Evolutionary conservation across 208 protist species (phyloP).

Genomic region (Hexamita inflata): DNA sequence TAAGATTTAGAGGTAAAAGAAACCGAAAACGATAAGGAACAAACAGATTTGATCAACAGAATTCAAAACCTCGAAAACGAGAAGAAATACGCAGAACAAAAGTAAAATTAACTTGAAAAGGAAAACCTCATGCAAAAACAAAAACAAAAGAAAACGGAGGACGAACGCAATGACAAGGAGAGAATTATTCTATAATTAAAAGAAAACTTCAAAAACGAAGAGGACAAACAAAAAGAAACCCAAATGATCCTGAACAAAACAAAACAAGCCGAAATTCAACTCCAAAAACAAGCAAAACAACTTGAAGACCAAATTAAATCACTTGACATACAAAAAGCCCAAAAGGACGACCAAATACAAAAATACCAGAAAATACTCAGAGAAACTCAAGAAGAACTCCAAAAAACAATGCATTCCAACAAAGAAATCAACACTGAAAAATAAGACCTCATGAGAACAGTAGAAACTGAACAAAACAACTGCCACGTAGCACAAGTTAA

Average conservation of each 20-base stretch:
- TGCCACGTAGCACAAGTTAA: neutral
- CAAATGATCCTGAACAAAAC: neutral
- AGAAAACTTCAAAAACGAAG: neutral
- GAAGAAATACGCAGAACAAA: neutral
- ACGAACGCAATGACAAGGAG: neutral
- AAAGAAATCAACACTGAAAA: slow-evolving; percentile 65
- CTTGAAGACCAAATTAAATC: neutral
- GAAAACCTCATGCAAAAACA: neutral
- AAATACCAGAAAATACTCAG: no score
- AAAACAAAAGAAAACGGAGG: neutral
- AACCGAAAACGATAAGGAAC: neutral
- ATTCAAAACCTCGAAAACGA: slow-evolving; percentile 3
- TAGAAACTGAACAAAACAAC: neutral
- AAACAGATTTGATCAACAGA: neutral
- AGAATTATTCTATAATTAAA: neutral
- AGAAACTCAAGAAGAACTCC: neutral
- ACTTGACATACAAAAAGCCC: neutral
- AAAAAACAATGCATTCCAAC: neutral
- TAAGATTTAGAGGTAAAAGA: neutral
- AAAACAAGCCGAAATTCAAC: slow-evolving; percentile 5
- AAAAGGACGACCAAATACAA: neutral
- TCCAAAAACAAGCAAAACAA: neutral
- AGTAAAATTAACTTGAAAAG: neutral
- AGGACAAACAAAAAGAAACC: neutral
- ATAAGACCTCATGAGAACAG: slow-evolving; percentile 51